Evolutionary conservation across 108 stramenopile genomes (phyloP).

Genomic region (Stephanodiscus minutulus): DNA sequence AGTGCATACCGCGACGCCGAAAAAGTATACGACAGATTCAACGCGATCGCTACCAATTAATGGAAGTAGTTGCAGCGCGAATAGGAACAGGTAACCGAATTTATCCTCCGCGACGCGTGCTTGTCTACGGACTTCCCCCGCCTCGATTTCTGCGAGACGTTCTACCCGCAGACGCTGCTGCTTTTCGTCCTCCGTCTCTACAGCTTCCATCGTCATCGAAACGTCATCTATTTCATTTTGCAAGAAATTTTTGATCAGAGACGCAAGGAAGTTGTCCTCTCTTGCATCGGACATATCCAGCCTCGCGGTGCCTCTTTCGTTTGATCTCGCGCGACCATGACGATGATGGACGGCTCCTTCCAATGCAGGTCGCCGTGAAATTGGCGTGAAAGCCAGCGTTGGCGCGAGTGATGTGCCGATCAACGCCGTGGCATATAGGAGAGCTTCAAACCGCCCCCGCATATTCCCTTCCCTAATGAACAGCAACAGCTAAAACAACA

Average conservation of each 20-base stretch:
- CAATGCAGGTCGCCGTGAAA: neutral
- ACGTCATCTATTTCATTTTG: neutral
- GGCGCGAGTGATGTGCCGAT: conserved; percentile 1
- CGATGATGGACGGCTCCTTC: neutral
- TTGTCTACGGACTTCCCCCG: conserved; percentile 31
- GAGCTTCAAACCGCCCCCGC: conserved; percentile 6
- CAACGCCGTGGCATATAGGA: neutral
- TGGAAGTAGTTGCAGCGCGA: conserved; percentile 40
- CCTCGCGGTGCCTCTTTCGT: neutral
- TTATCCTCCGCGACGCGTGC: conserved; percentile 35
- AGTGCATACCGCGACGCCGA: conserved; percentile 35
- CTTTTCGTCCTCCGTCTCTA: conserved; percentile 28
- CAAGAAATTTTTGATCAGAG: neutral
- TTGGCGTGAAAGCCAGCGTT: conserved; percentile 6
- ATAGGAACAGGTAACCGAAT: conserved; percentile 35
- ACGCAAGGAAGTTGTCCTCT: conserved; percentile 6
- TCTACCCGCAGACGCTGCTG: conserved; percentile 31
- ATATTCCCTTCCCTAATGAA: neutral
- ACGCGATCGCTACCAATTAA: conserved; percentile 34
- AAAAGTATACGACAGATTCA: conserved; percentile 28
- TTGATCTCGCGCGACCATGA: neutral
- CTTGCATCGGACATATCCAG: conserved; percentile 4
- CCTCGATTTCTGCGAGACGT: conserved; percentile 40
- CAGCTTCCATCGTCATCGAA: neutral
- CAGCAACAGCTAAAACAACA: too few species aligned